phyloP scores from a whole-genome alignment of 352 stramenopile genomes.

The Phytophthora foliorum region DNA sequence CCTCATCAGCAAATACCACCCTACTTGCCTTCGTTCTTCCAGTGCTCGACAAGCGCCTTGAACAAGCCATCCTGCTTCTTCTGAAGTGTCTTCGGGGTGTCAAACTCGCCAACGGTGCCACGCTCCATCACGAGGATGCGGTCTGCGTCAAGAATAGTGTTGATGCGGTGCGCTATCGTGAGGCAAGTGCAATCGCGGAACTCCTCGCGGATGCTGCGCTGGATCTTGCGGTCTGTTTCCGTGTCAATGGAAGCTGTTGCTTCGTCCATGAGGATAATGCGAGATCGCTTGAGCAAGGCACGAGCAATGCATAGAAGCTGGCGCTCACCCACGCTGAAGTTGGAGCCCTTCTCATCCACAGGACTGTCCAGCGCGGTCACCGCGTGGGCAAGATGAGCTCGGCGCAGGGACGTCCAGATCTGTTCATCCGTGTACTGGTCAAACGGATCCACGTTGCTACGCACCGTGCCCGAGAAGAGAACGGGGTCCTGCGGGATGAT shows the following conservation, averaged over 20 bases:
- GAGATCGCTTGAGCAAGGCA: conserved; percentile 92
- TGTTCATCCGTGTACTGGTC: conserved; percentile 88
- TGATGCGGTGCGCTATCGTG: conserved; percentile 98
- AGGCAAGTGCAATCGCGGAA: conserved; percentile 95
- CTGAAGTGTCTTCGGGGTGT: conserved; percentile 84
- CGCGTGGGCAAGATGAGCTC: conserved; percentile 80
- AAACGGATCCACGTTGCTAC: conserved; percentile 95
- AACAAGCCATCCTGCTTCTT: conserved; percentile 80
- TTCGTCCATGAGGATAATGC: conserved; percentile 98
- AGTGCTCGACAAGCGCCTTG: conserved; percentile 80
- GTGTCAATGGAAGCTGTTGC: conserved; percentile 94
- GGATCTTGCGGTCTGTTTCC: conserved; percentile 92
- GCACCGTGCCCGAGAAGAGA: conserved; percentile 94
- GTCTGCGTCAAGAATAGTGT: conserved; percentile 97
- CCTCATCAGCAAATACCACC: not conserved
- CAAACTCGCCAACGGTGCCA: conserved; percentile 94
- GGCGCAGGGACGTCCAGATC: conserved; percentile 88
- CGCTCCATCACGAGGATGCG: conserved; percentile 96
- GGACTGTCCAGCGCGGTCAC: conserved; percentile 54
- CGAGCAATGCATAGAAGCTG: conserved; percentile 97
- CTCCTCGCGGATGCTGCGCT: conserved; percentile 92
- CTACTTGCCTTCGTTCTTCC: conserved; percentile 66
- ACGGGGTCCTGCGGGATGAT: conserved; percentile 97
- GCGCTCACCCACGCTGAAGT: conserved; percentile 96
- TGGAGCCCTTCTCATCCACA: conserved; percentile 92